Conservation (phyloP, 2,329 filamentous ascomycete species). For the Zelopaecilomyces penicillatus region DNA sequence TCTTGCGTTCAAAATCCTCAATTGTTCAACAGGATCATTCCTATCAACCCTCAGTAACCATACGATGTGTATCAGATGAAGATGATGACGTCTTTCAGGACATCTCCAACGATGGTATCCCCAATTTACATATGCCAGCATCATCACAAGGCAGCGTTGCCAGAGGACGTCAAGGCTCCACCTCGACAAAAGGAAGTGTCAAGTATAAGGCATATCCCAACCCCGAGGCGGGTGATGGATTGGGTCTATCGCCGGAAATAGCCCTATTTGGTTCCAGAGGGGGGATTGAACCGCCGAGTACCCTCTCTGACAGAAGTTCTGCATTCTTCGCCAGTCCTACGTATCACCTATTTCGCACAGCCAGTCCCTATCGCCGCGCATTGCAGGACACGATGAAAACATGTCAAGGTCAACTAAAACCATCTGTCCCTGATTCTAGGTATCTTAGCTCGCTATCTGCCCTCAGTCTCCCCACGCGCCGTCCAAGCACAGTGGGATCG, state of each 20-base stretch:
- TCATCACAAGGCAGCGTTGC: neutral
- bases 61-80: conserved; percentile 24
- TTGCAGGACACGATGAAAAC: conserved; percentile 38
- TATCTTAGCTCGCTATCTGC: conserved; percentile 34
- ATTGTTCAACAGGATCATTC: too few relatives aligned
- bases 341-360: conserved; percentile 43
- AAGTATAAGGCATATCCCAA: conserved; percentile 9
- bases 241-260: conserved; percentile 7
- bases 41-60: conserved; percentile 16
- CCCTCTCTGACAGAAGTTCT: conserved; percentile 34
- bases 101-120: neutral
- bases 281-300: conserved; percentile 16
- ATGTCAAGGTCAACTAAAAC: conserved; percentile 19
- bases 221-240: conserved; percentile 6
- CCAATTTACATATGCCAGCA: neutral
- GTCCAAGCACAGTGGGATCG: conserved; percentile 31
- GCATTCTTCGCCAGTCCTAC: conserved; percentile 45
- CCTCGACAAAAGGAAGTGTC: neutral
- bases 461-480: conserved; percentile 30
- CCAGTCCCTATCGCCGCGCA: conserved; percentile 47
- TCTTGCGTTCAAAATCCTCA: too few relatives aligned
- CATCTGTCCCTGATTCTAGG: conserved; percentile 21
- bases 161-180: neutral
- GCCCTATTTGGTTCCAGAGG: conserved; percentile 2
- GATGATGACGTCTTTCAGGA: conserved; percentile 26